Conservation (phyloP, 768 basidiomycete species). For the Naematelia aurantialba region DNA sequence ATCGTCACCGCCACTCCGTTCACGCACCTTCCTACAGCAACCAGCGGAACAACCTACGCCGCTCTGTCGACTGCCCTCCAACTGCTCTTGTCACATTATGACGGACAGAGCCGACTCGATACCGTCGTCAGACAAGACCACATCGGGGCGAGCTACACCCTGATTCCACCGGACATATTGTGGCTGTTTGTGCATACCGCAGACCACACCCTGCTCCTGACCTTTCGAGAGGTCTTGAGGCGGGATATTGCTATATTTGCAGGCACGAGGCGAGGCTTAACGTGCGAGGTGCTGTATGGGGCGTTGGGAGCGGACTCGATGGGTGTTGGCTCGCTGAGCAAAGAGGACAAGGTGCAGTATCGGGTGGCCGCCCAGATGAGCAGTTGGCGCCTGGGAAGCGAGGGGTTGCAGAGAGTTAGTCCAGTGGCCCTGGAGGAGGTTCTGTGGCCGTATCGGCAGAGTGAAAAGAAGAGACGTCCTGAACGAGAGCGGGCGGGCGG, state of each 20-base stretch:
- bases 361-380: neutral
- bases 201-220: neutral
- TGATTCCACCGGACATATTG: neutral
- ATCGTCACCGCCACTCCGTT: neutral
- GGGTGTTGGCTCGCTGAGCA: neutral
- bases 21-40: neutral
- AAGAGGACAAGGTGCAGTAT: neutral
- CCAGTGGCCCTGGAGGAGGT: neutral
- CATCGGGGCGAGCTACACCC: neutral
- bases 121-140: too few relatives aligned
- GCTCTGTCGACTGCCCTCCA: neutral
- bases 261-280: neutral
- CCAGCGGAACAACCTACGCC: neutral
- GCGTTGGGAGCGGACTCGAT: neutral
- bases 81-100: neutral
- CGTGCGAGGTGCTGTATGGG: neutral
- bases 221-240: conserved; percentile 1
- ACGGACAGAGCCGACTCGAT: neutral
- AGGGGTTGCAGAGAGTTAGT: neutral
- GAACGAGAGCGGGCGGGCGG: too few relatives aligned
- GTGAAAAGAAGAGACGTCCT: too few relatives aligned
- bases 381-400: neutral
- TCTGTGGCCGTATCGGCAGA: neutral
- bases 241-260: neutral
- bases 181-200: neutral